phyloP scores from a whole-genome alignment of 2,329 filamentous ascomycete genomes.

The Cadophora sp. region DNA sequence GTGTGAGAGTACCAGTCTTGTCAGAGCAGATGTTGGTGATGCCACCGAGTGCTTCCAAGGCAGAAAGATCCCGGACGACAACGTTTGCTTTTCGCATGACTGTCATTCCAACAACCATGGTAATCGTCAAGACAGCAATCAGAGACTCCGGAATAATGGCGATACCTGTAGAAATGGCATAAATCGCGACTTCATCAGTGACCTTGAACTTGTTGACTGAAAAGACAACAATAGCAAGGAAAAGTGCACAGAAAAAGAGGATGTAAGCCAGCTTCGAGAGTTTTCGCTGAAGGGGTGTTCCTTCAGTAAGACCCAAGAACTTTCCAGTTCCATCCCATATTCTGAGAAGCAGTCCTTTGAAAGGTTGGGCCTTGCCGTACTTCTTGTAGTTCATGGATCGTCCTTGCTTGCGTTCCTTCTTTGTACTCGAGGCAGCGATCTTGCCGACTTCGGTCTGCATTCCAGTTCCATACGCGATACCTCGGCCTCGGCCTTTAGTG shows the following conservation, averaged over 20 bases:
- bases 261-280: constrained; percentile 69
- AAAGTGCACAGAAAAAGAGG: constrained; percentile 63
- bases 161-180: constrained; percentile 49
- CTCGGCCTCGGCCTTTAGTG: constrained; percentile 60
- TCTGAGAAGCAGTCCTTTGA: constrained; percentile 57
- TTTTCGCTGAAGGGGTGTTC: constrained; percentile 70
- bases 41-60: constrained; percentile 72
- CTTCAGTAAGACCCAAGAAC: constrained; percentile 65
- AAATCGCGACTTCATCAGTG: constrained; percentile 47
- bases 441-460: constrained; percentile 65
- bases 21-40: constrained; percentile 80
- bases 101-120: constrained; percentile 57
- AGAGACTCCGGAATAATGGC: constrained; percentile 70
- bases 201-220: constrained; percentile 55
- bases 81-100: constrained; percentile 55
- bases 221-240: constrained; percentile 50
- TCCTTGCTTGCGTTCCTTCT: constrained; percentile 60
- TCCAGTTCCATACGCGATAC: constrained; percentile 60
- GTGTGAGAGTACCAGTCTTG: constrained; percentile 76
- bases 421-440: constrained; percentile 57
- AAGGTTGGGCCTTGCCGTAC: constrained; percentile 51
- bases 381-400: constrained; percentile 54
- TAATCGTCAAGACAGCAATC: constrained; percentile 58
- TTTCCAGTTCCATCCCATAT: constrained; percentile 56
- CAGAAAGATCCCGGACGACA: constrained; percentile 54